Base-by-base conservation (phyloP, 345 rosid genomes). In the Corchorus olitorius region DNA sequence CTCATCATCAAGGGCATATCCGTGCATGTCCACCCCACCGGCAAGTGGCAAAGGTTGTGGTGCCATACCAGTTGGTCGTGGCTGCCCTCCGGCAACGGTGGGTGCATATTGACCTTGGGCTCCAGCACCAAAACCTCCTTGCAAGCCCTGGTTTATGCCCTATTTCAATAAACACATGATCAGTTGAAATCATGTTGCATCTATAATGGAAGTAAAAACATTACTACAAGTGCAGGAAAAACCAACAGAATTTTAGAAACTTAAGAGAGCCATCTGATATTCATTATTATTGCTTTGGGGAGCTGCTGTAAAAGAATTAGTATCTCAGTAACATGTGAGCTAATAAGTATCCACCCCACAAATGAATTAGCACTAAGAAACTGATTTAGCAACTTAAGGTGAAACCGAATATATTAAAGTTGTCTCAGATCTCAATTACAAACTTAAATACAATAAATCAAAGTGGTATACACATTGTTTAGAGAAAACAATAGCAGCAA, bases 11-110 rank as follows among this genome's bases (percentile, higher is more conserved):
- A 79, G 17, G 13, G 80, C 35, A 83, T 86, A 88, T 49, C 87
- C 94, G 0, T 85, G 98, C 77, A 86, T 82, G 61, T 90, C 91
- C 33, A 64, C 73, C 41, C 87, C 86, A 53, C 86, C 79, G 59
- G 84, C 86, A 71, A 88, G 86, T 12, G 96, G 94, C 65, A 93
- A 73, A 0, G 97, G 98, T 76, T 92, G 99, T 4, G 90, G 91
- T 10, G 87, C 91, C 85, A 90, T 83, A 72, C 94, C 99, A 10
- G 82, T 81, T 34, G 97, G 92, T 22, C 93, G 90, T 7, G 93
- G 97, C 87, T 90, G 98, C 17, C 94, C 94, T 72, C 90, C 91
- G 74, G 88, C 76, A 55, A 85, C 65, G 2, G 89, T 79, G 7
- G 97, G 93, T 62, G 95, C 90, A 27, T 87, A 84, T 64, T 84